Base-by-base conservation (phyloP, 257 asterid species). In the Nicotiana paniculata region DNA sequence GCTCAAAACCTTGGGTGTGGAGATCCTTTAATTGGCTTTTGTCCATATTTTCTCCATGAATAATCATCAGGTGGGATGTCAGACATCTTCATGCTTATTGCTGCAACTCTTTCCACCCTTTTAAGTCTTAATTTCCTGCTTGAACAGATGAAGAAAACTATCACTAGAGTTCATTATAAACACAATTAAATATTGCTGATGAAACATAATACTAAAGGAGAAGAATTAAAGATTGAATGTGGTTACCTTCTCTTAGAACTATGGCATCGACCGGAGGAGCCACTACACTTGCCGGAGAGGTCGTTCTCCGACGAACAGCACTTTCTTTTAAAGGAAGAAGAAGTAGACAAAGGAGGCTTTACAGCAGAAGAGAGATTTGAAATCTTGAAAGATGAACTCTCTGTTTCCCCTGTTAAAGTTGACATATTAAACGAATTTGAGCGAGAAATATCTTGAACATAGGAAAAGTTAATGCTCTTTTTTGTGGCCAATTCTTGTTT, bases 21-120 rank as follows among this genome's bases (percentile, higher is more conserved):
- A 77, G 98, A 95, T 18, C 99, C 99, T 87, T 95, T 93, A 79
- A 93, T 95, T 81, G 99, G 99, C 83, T 95, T 95, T 86, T 95
- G 99, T 2, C 99, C 99, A 84, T 95, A 95, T 85, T 95, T 95
- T 67, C 99, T 93, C 99, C 99, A 95, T 0, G 99, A 95, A 84
- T 93, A 95, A 85, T 95, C 98, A 81, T 95, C 99, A 0, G 99
- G 95, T 68, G 99, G 99, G 68, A 93, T 92, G 83, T 95, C 99
- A 0, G 99, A 84, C 91, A 93, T 82, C 83, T 93, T 95, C 98
- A 92, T 88, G 89, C 99, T 95, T 58, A 93, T 95, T 10, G 98
- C 98, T 62, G 99, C 97, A 66, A 95, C 97, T 88, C 91, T 91
- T 10, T 87, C 81, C 69, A 90, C 95, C 83, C 90, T 93, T 86